Base-by-base conservation (phyloP, 768 basidiomycete genomes). In the Auricularia sp. region DNA sequence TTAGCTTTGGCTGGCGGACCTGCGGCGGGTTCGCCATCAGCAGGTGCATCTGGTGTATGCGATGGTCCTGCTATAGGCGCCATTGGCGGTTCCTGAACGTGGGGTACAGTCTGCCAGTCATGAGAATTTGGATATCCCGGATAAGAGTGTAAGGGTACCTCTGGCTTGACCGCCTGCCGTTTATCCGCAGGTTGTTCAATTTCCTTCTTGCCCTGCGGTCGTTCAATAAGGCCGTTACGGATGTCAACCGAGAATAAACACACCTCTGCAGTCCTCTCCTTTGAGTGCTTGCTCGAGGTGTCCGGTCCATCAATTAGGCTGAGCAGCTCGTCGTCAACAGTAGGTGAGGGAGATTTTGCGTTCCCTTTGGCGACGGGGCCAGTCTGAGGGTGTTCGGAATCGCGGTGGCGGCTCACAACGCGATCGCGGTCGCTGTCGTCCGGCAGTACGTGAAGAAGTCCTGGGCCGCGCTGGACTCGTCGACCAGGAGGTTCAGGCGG, bases 261-360 rank as follows among this genome's bases (percentile, higher is more conserved):
- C 3, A 37, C 36, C 10, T 54, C 47, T 18, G 36, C 51, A 14
- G 18, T 18, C 14, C 6, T 16, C 14, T 51, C 18, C 62, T 63
- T 36, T 13, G 11, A 5, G 2, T 45, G 45, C 13, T 13, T 44
- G 11, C 59, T 62, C n/a, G 71, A 67, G n/a, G 66, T 68, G 35
- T 72, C 74, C 34, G 71, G 75, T 68, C 85, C 87, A 69, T 87
- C 88, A 36, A 90, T 77, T 33, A 90, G 76, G 69, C 87, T 87
- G 65, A 89, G 78, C 61, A 90, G 74, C 74, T 90, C 89, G 67
- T 87, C 78, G 11, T 82, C 81, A 13, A 82, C 83, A 65, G 64
- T 86, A 77, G 71, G 74, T 76, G 77, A 65, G 78, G 70, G 66
- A 76, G 75, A 70, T 76, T 74, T 76, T 51, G 65, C 70, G 39